Conservation (phyloP, 371 early-diverging fungal genomes). For the Mortierella sp. region DNA sequence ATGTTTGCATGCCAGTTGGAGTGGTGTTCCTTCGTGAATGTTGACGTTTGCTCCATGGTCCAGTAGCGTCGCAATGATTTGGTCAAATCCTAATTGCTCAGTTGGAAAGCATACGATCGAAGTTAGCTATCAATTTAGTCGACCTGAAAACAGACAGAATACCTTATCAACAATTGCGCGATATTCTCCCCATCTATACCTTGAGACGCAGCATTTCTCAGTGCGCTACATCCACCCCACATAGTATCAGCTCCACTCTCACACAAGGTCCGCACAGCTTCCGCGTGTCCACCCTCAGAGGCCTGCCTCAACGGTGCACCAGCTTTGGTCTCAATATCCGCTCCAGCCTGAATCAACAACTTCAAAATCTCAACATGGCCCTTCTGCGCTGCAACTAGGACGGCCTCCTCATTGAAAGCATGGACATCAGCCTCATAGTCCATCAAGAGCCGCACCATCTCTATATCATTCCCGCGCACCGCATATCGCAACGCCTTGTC, state of each 20-base stretch:
- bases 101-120: neutral
- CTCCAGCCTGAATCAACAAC: conserved; percentile 60
- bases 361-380: conserved; percentile 75
- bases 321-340: conserved; percentile 43
- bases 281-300: conserved; percentile 46
- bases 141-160: neutral
- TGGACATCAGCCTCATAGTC: conserved; percentile 71
- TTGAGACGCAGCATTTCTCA: conserved; percentile 44
- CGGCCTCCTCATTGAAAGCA: conserved; percentile 70
- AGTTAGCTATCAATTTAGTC: neutral
- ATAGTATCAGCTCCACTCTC: conserved; percentile 54
- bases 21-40: conserved; percentile 75
- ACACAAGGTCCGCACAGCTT: conserved; percentile 39
- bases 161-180: neutral
- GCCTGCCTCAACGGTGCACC: conserved; percentile 47
- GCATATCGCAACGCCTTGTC: conserved; percentile 58
- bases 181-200: conserved; percentile 16
- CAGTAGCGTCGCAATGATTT: conserved; percentile 64
- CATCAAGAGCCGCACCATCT: conserved; percentile 67
- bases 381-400: conserved; percentile 83
- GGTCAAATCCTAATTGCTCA: conserved; percentile 32
- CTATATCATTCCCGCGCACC: conserved; percentile 50
- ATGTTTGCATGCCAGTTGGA: conserved; percentile 82
- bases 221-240: conserved; percentile 52
- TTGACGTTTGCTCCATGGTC: conserved; percentile 82